Base-by-base conservation (phyloP, 192 early-diverging fungal genomes). In the Dissophora ornata region DNA sequence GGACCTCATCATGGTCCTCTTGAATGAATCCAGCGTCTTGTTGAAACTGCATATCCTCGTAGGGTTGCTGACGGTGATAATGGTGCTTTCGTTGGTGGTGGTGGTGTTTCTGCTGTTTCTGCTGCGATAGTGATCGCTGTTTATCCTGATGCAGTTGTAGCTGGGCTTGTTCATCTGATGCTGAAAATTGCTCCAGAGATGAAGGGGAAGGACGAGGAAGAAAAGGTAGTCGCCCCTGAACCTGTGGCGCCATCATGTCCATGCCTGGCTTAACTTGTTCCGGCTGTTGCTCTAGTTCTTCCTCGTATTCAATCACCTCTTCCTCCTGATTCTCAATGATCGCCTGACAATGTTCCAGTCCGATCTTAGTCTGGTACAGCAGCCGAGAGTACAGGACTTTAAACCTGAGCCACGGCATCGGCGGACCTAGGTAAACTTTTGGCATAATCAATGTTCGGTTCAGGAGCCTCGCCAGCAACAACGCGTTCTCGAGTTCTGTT, bases 371-470 rank as follows among this genome's bases (percentile, higher is more conserved):
- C 49, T 84, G 80, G 34, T 82, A 59, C 18, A 86, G 42, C 12
- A 88, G 46, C 26, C 87, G 53, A 19, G 79, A 69, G 34, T 88
- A 82, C 40, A 86, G 52, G 33, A 70, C 75, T 5, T 53, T 55
- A 47, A 77, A 87, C 7, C 59, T 44, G 6, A 79, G 56, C 84
- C 84, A 88, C 1, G 87, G 87, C 69, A 88, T 81, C 0, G 85
- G 85, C 34, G 81, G 71, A 13, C 87, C 85, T 5, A 88, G 45
- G 51, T 81, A 83, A 2, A 81, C 82, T 15, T 77, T 79, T 5
- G 86, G 86, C 54, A 87, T 73, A 38, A 87, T 82, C 45, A 87
- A 58, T n/a, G 86, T 87, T 21, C 83, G 48, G 47, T 85, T 83
- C 38, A 85, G 62, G 9, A 62, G 40, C 25, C 81, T 74, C 3